Evolutionary conservation across 495 filamentous ascomycete genomes (phyloP).

Genomic region (Tuber aestivum): DNA sequence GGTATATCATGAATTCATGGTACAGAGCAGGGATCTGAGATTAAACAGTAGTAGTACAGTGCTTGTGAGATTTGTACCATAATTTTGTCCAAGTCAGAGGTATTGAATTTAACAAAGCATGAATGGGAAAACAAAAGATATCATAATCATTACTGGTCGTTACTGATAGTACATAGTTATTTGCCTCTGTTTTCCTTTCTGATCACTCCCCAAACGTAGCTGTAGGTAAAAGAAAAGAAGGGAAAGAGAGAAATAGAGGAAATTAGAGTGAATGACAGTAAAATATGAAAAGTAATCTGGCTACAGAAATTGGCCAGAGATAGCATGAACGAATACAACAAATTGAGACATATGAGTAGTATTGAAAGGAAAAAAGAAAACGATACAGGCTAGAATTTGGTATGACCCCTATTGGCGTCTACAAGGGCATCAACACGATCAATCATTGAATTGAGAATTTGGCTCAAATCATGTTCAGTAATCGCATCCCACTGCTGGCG

Average conservation of each 20-base stretch:
- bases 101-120: not conserved
- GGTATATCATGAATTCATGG: not conserved
- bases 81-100: not conserved
- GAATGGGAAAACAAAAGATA: not conserved
- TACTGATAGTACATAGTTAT: not conserved
- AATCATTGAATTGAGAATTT: not conserved
- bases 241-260: too few relatives aligned
- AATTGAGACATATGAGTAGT: not conserved
- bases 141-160: not conserved
- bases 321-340: too few relatives aligned
- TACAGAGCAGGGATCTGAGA: not conserved
- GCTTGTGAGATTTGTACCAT: not conserved
- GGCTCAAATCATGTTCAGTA: not conserved
- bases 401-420: not conserved
- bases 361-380: not conserved
- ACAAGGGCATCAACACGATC: not conserved
- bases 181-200: not conserved
- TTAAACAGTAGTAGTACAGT: not conserved
- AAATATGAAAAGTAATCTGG: not conserved
- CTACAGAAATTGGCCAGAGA: too few relatives aligned
- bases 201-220: not conserved
- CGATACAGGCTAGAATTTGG: not conserved
- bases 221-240: too few relatives aligned
- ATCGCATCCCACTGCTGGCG: not conserved
- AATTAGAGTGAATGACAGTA: not conserved